Conservation (phyloP, 257 asterid species). For the Solanum clarkiae region DNA sequence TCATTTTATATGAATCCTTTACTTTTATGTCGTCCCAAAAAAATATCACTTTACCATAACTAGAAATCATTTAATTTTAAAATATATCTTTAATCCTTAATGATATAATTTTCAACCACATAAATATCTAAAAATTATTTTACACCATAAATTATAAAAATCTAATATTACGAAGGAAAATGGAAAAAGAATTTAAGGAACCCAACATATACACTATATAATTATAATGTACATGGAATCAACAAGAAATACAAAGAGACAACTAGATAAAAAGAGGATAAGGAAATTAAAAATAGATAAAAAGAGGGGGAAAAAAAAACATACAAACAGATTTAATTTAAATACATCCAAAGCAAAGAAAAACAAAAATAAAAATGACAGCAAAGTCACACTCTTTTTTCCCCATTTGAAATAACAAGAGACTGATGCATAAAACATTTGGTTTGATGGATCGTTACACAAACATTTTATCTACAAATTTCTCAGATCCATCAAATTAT, state of each 20-base stretch:
- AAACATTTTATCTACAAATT: conserved; percentile 8
- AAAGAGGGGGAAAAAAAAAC: neutral
- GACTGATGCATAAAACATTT: neutral
- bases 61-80: too few relatives aligned
- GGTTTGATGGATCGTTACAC: neutral
- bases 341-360: neutral
- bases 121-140: too few relatives aligned
- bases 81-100: too few relatives aligned
- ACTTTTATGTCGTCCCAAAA: too few relatives aligned
- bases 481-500: neutral
- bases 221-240: neutral
- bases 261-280: too few relatives aligned
- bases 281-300: too few relatives aligned
- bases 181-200: neutral
- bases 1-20: too few relatives aligned
- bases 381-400: neutral
- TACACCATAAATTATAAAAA: too few relatives aligned
- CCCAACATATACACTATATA: neutral
- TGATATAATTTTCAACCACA: too few relatives aligned
- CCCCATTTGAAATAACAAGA: neutral
- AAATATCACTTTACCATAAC: too few relatives aligned
- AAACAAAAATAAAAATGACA: neutral
- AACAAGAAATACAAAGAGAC: neutral
- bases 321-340: neutral
- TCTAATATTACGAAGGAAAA: too few relatives aligned